Evolutionary conservation across 2,329 filamentous ascomycete genomes (phyloP).

Genomic region (Cercospora nicotianae): DNA sequence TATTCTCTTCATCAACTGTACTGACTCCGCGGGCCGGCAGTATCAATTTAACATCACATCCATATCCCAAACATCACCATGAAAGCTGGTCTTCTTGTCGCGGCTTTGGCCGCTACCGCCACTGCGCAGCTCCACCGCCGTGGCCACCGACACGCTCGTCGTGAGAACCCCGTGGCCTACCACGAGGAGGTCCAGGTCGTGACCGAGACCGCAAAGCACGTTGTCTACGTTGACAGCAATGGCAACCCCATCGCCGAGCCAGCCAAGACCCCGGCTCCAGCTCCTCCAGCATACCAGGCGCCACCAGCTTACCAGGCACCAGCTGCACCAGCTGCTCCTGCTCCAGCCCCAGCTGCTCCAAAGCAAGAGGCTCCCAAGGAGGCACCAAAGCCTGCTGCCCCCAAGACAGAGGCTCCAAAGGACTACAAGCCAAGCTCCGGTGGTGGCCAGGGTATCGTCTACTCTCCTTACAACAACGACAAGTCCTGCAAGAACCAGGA

Average conservation of each 20-base stretch:
- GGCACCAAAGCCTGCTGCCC: conserved; percentile 5
- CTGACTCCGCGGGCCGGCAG: conserved; percentile 33
- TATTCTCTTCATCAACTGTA: conserved; percentile 2
- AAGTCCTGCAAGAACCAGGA: conserved; percentile 65
- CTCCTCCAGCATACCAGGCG: conserved; percentile 13
- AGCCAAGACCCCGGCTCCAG: conserved; percentile 8
- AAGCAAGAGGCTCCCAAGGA: conserved; percentile 1
- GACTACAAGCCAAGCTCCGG: conserved; percentile 4
- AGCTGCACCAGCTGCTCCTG: conserved; percentile 19
- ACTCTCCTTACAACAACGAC: conserved; percentile 58
- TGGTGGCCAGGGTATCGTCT: conserved; percentile 54
- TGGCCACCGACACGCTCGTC: conserved; percentile 41
- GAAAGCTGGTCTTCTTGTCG: conserved; percentile 36
- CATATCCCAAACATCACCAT: conserved; percentile 28
- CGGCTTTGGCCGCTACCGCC: conserved; percentile 30
- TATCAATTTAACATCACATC: conserved; percentile 13
- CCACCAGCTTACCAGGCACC: conserved; percentile 18
- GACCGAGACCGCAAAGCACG: conserved; percentile 50
- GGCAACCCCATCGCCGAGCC: conserved; percentile 51
- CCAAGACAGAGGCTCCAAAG: conserved; percentile 10
- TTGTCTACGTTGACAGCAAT: conserved; percentile 62
- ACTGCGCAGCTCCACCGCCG: conserved; percentile 35
- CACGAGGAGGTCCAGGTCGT: conserved; percentile 40
- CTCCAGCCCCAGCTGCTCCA: conserved; percentile 12
- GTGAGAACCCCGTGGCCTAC: conserved; percentile 29